Conservation (phyloP, 2,329 filamentous ascomycete genomes). For the Colletotrichum lini region DNA sequence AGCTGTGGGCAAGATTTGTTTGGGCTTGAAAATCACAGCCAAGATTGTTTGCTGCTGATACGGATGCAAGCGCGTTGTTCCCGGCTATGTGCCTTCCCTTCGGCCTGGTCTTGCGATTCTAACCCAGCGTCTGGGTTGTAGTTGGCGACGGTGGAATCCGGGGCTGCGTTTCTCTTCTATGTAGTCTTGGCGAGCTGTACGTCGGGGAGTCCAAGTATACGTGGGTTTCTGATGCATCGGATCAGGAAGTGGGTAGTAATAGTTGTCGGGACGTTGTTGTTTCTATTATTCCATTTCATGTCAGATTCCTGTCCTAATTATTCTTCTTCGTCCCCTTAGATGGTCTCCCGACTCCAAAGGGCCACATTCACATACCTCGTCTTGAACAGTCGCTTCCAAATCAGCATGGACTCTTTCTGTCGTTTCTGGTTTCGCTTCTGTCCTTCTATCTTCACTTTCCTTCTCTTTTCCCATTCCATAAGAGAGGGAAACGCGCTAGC, state of each 20-base stretch:
- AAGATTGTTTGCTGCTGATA: not conserved
- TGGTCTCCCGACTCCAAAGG: not conserved
- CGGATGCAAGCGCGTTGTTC: not conserved
- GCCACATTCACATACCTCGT: slow-evolving; percentile 31
- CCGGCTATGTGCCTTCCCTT: slow-evolving; percentile 7
- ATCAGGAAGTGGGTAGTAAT: slow-evolving; percentile 4
- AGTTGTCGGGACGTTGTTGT: slow-evolving; percentile 3
- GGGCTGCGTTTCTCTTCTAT: not conserved
- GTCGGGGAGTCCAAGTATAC: slow-evolving; percentile 16
- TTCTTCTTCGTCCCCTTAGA: no score
- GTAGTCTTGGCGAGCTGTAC: slow-evolving; percentile 14
- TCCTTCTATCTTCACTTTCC: slow-evolving; percentile 18
- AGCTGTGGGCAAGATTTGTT: not conserved
- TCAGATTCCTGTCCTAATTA: not conserved
- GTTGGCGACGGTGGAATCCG: not conserved
- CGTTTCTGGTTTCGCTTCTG: slow-evolving; percentile 1
- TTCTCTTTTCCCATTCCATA: not conserved
- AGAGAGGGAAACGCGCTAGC: slow-evolving; percentile 35
- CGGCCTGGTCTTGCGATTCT: slow-evolving; percentile 8
- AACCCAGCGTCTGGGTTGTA: slow-evolving; percentile 15
- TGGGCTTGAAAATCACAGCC: not conserved
- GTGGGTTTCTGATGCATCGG: slow-evolving; percentile 25
- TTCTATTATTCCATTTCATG: slow-evolving; percentile 28
- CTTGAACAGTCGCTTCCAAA: slow-evolving; percentile 7
- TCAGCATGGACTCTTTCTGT: not conserved